Evolutionary conservation across 192 early-diverging fungal species (phyloP), one percentile per base, ranked within the genome.

Genomic region (Podila clonocystis): DNA sequence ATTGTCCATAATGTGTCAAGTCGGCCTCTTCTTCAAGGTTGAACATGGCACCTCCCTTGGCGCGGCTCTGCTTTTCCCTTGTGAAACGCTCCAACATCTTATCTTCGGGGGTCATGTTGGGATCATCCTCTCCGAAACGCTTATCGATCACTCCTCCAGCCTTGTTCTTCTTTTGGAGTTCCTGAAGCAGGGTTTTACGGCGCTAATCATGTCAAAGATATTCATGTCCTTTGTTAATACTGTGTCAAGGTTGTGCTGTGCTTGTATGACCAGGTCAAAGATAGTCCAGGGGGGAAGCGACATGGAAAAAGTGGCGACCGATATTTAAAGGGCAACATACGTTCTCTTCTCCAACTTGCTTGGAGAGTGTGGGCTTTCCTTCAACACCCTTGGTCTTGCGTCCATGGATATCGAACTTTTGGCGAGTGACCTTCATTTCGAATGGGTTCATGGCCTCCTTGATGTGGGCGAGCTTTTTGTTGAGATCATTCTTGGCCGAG

Each of bases 51-150:
- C 77, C 77, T 0, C 70, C 71, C 62, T 73, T 75, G 4, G 77
- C 65, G 30, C 73, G 61, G 20, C 74, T 69, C 34, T 82, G 69
- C 63, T 86, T 84, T 86, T 99, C 97, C 38, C 86, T 84, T 45
- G 98, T 94, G 79, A 98, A 98, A 74, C 98, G 90, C 84, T 91
- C 89, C 82, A 98, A 68, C 97, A 98, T 97, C 70, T 94, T 97
- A 63, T 99, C 98, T 85, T 99, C 98, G 1, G 93, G 86, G 36
- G 95, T 94, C 89, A 99, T 83, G 34, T 82, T 89, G 17, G 93
- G 89, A 74, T 98, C 89, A 68, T 92, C 91, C 76, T 99, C 98
- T 73, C 97, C 98, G 83, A 99, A 96, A 63, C 98, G 93, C 58
- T 92, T 87, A 87, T 99, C 98, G 17, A 97, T 89, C 36, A 99